Base-by-base conservation (phyloP, 108 stramenopile genomes). In the Fragilaria crotonensis region DNA sequence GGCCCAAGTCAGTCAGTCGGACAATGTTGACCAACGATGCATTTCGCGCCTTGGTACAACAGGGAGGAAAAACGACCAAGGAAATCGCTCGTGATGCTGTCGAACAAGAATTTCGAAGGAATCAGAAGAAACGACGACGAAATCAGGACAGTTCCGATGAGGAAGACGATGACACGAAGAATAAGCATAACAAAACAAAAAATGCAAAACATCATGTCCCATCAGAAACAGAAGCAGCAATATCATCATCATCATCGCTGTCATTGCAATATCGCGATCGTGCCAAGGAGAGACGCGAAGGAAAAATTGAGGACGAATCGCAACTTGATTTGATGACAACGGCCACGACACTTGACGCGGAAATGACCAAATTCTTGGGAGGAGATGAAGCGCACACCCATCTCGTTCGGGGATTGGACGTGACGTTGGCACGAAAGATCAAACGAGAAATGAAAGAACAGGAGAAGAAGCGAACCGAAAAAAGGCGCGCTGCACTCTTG, bases 351-450 rank as follows among this genome's bases (percentile, higher is more conserved):
- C 68, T 81, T 25, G n/a, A n/a, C n/a, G n/a, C n/a, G n/a, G n/a
- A n/a, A n/a, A n/a, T n/a, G n/a, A 76, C 83, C 48, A 82, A 89
- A 73, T 91, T 84, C 73, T 70, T 93, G 3, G 92, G 92, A 1
- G 92, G 92, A 18, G 89, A 90, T 57, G 80, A 85, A 46, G 63
- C 82, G 45, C 94, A 90, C 62, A 89, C 91, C n/a, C 91, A 93
- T 82, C 53, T 89, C 23, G 89, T 87, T 25, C 90, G 79, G 62
- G 96, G 96, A 5, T 61, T 96, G 52, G 94, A 97, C 78, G 57
- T 70, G 32, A 83, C 92, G 22, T 65, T 96, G 41, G 80, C 88
- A 7, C 68, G 89, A 26, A 89, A 93, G 63, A 74, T 86, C 21
- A 51, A 85, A 58, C 46, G 77, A 44, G 76, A 83, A 52, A 57